These are phyloP conservation scores for Hysterangium stoloniferum DNA, from an alignment of 768 basidiomycete species.

Conservation along the genomic window DNA sequence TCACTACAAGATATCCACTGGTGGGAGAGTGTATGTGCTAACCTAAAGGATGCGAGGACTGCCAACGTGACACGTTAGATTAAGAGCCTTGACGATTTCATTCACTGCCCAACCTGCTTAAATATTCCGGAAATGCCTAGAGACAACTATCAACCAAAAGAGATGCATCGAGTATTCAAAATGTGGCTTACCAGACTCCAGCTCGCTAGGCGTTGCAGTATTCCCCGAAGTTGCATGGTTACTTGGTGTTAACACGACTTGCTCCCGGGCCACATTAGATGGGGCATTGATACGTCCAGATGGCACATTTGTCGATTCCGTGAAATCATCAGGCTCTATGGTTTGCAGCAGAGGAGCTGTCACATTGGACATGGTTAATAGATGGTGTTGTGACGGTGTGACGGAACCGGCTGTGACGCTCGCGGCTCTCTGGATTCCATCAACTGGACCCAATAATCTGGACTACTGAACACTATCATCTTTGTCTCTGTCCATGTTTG, in stretches of 20 bases:
- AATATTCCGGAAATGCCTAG: constrained; percentile 69
- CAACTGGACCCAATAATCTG: no score
- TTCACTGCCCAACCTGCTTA: constrained; percentile 45
- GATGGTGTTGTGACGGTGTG: no score
- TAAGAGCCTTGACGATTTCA: background rate
- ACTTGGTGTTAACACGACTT: constrained; percentile 54
- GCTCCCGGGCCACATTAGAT: constrained; percentile 25
- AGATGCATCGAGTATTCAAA: background rate
- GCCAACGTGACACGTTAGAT: background rate
- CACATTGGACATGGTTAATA: constrained; percentile 3
- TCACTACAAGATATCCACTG: constrained; percentile 17
- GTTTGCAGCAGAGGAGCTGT: constrained; percentile 51
- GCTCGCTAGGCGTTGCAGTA: constrained; percentile 53
- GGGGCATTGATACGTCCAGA: constrained; percentile 31
- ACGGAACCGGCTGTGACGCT: no score
- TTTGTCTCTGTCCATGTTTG: no score
- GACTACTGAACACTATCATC: no score
- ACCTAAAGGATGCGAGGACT: constrained; percentile 59
- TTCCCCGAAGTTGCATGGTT: constrained; percentile 34
- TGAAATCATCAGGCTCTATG: constrained; percentile 80
- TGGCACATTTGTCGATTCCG: constrained; percentile 21
- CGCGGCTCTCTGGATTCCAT: no score
- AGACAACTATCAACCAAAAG: constrained; percentile 7
- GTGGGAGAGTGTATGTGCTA: background rate
- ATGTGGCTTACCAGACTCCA: constrained; percentile 60